phyloP scores from a whole-genome alignment of 2,329 filamentous ascomycete genomes.

The Colletotrichum sublineola region DNA sequence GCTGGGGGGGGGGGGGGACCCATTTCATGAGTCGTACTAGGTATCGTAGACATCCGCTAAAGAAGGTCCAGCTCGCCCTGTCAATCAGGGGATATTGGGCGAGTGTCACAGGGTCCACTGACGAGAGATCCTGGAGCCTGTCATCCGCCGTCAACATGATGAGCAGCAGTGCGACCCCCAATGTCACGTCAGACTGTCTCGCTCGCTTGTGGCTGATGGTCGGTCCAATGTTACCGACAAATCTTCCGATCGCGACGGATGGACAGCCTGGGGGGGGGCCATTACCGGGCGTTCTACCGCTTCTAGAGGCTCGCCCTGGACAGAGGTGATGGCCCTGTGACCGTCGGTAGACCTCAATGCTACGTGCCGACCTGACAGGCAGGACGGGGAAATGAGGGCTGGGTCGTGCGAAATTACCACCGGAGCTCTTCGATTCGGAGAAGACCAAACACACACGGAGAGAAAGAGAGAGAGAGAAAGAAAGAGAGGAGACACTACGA shows the following conservation, averaged over 20 bases:
- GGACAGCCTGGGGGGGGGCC: neutral
- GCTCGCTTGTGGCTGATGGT: conserved; percentile 9
- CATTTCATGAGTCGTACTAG: conserved; percentile 35
- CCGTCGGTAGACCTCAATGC: neutral
- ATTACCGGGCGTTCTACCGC: neutral
- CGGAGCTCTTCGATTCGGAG: neutral
- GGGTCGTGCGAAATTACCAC: conserved; percentile 22
- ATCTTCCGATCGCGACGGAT: conserved; percentile 29
- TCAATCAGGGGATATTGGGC: conserved; percentile 15
- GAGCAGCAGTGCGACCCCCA: conserved; percentile 23
- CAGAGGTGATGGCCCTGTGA: neutral
- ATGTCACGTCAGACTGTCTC: conserved; percentile 37
- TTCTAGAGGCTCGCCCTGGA: neutral
- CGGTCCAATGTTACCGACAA: conserved; percentile 29
- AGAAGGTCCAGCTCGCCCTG: conserved; percentile 31
- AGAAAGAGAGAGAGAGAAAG: neutral
- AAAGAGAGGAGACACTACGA: neutral
- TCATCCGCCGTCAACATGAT: conserved; percentile 20
- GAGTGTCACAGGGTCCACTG: conserved; percentile 16
- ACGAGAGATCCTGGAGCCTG: conserved; percentile 29
- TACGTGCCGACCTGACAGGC: conserved; percentile 13
- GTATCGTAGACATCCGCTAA: conserved; percentile 15
- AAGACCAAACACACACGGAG: neutral
- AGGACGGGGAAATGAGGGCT: conserved; percentile 25
- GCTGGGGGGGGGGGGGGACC: neutral